These are phyloP conservation scores for Plasmopara viticola DNA, from an alignment of 352 stramenopile species.

Conservation along the genomic window DNA sequence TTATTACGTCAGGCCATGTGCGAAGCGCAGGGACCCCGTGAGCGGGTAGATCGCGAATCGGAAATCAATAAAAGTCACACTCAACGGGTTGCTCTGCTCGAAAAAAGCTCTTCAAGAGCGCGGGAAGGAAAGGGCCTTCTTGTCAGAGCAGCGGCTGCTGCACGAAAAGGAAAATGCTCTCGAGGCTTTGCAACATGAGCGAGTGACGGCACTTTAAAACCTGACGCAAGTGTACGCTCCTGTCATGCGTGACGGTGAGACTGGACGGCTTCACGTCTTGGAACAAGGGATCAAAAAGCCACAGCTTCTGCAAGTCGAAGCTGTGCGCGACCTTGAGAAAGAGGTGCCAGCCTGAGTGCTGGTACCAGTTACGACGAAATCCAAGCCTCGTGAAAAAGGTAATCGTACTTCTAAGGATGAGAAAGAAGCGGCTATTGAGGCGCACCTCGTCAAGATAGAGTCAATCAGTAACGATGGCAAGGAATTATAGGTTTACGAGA, in stretches of 20 bases:
- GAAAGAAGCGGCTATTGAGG: too few species aligned
- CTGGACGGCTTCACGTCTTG: slow-evolving; percentile 39
- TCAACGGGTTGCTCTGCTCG: too few species aligned
- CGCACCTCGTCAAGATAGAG: too few species aligned
- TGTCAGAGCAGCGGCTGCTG: slow-evolving; percentile 81
- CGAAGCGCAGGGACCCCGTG: too few species aligned
- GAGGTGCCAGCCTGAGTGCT: slow-evolving; percentile 47
- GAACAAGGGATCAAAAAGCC: slow-evolving; percentile 54
- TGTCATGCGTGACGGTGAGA: slow-evolving; percentile 50
- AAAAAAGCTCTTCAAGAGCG: slow-evolving; percentile 81
- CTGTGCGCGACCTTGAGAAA: slow-evolving; percentile 57
- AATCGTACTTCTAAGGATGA: too few species aligned
- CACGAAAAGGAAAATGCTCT: slow-evolving; percentile 73
- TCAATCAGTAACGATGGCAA: slow-evolving; percentile 67
- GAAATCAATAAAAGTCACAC: too few species aligned
- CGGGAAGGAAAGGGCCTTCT: slow-evolving; percentile 85
- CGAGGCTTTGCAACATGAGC: slow-evolving; percentile 77
- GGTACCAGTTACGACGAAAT: slow-evolving; percentile 23
- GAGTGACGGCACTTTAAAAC: slow-evolving; percentile 86
- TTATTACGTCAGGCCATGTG: too few species aligned
- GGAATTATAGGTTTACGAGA: slow-evolving; percentile 23
- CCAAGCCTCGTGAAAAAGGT: too few species aligned
- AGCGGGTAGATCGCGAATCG: too few species aligned
- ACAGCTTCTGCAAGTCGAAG: slow-evolving; percentile 46
- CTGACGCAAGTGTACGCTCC: slow-evolving; percentile 87